Evolutionary conservation across 2,329 filamentous ascomycete genomes (phyloP).

Genomic region (Xylariaceae sp.): DNA sequence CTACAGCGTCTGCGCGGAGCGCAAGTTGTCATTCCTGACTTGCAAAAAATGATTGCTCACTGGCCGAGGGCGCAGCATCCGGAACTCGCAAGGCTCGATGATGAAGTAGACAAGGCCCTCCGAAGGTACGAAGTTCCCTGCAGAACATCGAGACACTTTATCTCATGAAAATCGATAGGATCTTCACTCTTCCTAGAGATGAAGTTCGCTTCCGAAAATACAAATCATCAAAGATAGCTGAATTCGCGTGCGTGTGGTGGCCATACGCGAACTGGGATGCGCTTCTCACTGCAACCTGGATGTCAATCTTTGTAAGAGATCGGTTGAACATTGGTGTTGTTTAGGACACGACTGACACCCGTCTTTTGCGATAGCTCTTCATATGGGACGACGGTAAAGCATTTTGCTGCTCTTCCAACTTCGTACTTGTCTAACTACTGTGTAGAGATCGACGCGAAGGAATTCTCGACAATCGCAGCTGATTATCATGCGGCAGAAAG

Average conservation of each 20-base stretch:
- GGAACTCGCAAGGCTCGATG: not conserved
- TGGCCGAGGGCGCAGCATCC: not conserved
- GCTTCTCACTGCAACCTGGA: not conserved
- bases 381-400: conserved; percentile 1
- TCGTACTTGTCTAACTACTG: not conserved
- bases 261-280: conserved; percentile 3
- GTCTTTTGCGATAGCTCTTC: not conserved
- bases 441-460: not conserved
- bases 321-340: not conserved
- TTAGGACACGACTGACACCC: not conserved
- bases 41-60: not conserved
- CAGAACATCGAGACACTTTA: not conserved
- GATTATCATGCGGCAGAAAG: not conserved
- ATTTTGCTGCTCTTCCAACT: not conserved
- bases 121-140: not conserved
- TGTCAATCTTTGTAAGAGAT: conserved; percentile 5
- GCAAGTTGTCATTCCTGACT: conserved; percentile 1
- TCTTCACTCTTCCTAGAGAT: conserved; percentile 1
- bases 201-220: conserved; percentile 2
- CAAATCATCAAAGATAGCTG: not conserved
- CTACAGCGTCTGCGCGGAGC: not conserved
- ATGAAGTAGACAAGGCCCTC: not conserved
- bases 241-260: conserved; percentile 7
- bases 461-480: not conserved
- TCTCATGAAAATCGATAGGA: conserved; percentile 2